These are phyloP conservation scores for Pyricularia pennisetigena DNA, from an alignment of 2,329 filamentous ascomycete genomes.

Conservation along the genomic window DNA sequence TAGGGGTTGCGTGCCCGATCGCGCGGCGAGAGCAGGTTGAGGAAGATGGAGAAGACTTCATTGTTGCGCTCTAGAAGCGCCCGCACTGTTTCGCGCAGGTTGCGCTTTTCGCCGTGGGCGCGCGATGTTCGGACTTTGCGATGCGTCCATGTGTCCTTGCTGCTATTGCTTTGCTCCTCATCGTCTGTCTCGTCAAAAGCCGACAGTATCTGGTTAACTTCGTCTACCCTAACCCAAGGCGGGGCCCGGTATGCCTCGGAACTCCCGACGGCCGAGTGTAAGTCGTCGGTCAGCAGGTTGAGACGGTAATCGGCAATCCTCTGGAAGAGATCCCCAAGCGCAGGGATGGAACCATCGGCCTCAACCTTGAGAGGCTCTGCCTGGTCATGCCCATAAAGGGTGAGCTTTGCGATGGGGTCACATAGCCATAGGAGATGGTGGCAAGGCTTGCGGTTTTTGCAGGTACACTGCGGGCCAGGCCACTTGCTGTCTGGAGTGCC, in stretches of 20 bases:
- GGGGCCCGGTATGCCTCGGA: conserved; percentile 15
- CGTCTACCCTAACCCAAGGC: too few species aligned
- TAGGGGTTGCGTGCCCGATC: too few species aligned
- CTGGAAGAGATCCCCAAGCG: conserved; percentile 34
- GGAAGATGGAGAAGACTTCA: conserved; percentile 31
- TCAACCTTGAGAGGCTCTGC: too few species aligned
- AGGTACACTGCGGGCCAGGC: conserved; percentile 36
- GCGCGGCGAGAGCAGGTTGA: too few species aligned
- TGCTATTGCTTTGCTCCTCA: too few species aligned
- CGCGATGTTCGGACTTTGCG: conserved; percentile 11
- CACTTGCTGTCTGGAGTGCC: conserved; percentile 28
- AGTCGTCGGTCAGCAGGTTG: conserved; percentile 37
- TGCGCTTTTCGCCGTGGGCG: conserved; percentile 13
- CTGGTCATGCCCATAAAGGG: too few species aligned
- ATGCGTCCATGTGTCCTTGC: too few species aligned
- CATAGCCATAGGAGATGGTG: conserved; percentile 44
- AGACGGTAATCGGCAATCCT: conserved; percentile 40
- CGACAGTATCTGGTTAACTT: too few species aligned
- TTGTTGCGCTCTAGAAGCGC: conserved; percentile 44
- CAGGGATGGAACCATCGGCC: conserved; percentile 2
- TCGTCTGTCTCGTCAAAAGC: too few species aligned
- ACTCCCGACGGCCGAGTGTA: conserved; percentile 36
- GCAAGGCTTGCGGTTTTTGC: conserved; percentile 30
- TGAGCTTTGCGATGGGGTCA: conserved; percentile 39
- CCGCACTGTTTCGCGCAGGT: conserved; percentile 40